A percentile compares a stretch with the other conserved stretches of the same genome.
Evolutionary conservation across 2,329 filamentous ascomycete species (phyloP).

Genomic region (Diplodia scrobiculata): DNA sequence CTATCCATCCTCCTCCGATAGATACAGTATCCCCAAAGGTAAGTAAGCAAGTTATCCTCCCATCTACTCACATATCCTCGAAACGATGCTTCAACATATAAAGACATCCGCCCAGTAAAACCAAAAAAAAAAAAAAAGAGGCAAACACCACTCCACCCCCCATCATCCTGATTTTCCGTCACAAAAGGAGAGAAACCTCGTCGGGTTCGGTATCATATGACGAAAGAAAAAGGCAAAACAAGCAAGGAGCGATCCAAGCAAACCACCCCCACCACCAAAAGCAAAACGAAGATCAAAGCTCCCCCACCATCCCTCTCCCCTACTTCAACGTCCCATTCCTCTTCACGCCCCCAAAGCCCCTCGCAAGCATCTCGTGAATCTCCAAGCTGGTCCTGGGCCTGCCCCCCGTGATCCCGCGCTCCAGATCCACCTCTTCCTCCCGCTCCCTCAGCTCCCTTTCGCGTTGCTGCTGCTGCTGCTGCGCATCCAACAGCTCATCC

Average conservation of each 20-base stretch:
- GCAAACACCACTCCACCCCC: not conserved
- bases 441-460: not conserved
- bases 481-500: constrained; percentile 30
- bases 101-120: not conserved
- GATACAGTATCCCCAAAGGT: not conserved
- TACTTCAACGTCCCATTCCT: constrained; percentile 24
- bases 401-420: not conserved
- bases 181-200: constrained; percentile 19
- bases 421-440: not conserved
- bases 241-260: not conserved
- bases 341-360: constrained; percentile 28
- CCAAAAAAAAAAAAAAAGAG: not conserved
- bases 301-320: not conserved
- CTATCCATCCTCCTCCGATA: not conserved
- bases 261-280: not conserved
- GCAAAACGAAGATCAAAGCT: too few relatives aligned
- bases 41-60: not conserved
- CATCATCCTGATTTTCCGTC: not conserved
- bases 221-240: not conserved
- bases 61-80: not conserved
- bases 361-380: constrained; percentile 28
- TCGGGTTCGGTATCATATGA: constrained; percentile 16
- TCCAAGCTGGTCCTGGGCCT: constrained; percentile 16
- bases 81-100: not conserved
- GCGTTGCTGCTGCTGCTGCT: constrained; percentile 14